Evolutionary conservation across 139 green algal species (phyloP).

Genomic region (Mychonastes homosphaera): DNA sequence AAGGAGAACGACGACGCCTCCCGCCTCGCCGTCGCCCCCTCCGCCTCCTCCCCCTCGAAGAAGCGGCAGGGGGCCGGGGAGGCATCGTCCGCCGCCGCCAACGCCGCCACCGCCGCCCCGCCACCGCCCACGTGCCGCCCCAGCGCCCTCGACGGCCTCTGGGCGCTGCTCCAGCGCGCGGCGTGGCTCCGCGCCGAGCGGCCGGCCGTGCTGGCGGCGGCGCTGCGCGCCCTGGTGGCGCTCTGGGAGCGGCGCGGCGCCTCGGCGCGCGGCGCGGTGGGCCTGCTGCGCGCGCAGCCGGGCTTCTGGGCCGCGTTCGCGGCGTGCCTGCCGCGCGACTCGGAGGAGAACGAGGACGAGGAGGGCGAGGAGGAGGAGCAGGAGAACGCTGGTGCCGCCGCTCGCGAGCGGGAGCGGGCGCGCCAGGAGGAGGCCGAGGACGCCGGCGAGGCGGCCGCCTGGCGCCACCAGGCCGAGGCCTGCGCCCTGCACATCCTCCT

Average conservation of each 20-base stretch:
- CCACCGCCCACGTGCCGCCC: background rate
- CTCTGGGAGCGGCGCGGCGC: slow-evolving; percentile 41
- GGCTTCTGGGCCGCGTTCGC: slow-evolving; percentile 30
- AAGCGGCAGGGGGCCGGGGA: background rate
- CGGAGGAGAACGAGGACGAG: background rate
- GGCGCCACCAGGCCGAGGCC: slow-evolving; percentile 20
- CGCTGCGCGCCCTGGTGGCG: slow-evolving; percentile 32
- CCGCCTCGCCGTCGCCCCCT: too few species aligned
- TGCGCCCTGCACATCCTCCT: slow-evolving; percentile 31
- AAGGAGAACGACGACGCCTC: too few species aligned
- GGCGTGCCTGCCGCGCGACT: slow-evolving; percentile 5
- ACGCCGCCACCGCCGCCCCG: too few species aligned
- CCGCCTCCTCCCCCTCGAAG: background rate
- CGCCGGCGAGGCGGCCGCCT: slow-evolving; percentile 5
- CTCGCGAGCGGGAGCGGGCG: background rate
- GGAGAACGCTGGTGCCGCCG: background rate
- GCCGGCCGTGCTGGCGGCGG: slow-evolving; percentile 31
- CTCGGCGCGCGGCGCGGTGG: slow-evolving; percentile 21
- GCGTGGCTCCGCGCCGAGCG: slow-evolving; percentile 16
- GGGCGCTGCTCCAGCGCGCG: slow-evolving; percentile 25
- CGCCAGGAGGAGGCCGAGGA: background rate
- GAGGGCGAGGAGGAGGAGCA: background rate
- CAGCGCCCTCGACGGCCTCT: slow-evolving; percentile 42
- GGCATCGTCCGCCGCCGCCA: too few species aligned
- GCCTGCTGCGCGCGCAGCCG: slow-evolving; percentile 28